Evolutionary conservation across 441 rosid genomes (phyloP).

Genomic region (Populus hybrid): DNA sequence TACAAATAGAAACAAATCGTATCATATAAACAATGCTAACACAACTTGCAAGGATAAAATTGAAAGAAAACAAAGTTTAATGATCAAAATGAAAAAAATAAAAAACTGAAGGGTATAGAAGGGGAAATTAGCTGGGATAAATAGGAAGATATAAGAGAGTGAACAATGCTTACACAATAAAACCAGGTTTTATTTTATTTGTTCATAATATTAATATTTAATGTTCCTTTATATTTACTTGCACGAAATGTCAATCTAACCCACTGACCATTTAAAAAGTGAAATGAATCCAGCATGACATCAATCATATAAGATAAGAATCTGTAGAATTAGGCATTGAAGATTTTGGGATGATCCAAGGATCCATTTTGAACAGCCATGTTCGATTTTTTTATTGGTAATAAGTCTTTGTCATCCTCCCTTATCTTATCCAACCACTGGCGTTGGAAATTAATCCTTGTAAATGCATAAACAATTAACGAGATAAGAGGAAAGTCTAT

Average conservation of each 20-base stretch:
- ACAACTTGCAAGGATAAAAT: no score
- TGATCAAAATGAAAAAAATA: no score
- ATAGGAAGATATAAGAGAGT: no score
- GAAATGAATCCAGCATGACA: conserved; percentile 23
- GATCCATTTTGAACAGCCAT: background rate
- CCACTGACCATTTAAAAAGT: conserved; percentile 5
- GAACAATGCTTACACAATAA: no score
- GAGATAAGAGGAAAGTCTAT: background rate
- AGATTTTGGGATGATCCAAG: background rate
- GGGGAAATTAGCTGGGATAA: no score
- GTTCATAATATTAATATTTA: no score
- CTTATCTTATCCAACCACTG: background rate
- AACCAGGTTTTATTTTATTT: no score
- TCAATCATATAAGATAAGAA: conserved; percentile 8
- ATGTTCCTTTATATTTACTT: background rate
- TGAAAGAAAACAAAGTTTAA: no score
- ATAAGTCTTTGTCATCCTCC: background rate
- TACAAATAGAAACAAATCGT: no score
- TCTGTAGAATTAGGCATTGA: conserved; percentile 22
- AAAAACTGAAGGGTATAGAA: no score
- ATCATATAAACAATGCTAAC: no score
- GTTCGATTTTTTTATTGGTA: background rate
- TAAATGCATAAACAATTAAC: no score
- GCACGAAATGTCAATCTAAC: background rate
- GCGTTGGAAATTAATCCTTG: background rate